Evolutionary conservation across 1,284 basidiomycete species (phyloP).

Genomic region (Ustilago curta): DNA sequence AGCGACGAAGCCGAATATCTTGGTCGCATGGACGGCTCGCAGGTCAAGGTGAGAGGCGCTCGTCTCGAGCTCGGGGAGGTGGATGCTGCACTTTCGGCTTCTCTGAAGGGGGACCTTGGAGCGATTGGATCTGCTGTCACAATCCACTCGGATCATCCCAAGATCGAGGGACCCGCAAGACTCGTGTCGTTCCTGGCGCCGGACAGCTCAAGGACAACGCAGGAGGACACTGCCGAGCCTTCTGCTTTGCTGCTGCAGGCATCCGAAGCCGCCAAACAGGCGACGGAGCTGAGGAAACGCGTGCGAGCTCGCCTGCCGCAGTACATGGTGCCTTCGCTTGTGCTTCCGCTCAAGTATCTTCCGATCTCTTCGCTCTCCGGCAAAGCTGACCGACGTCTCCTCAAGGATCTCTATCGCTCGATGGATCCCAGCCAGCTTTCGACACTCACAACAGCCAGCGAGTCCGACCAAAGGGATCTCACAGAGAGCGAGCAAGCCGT

Average conservation of each 20-base stretch:
- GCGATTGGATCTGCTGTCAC: constrained; percentile 40
- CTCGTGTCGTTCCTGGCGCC: constrained; percentile 52
- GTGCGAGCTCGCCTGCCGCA: constrained; percentile 49
- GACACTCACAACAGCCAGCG: neutral
- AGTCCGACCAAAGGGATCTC: constrained; percentile 17
- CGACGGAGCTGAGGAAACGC: constrained; percentile 16
- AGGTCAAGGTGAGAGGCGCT: constrained; percentile 66
- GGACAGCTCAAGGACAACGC: constrained; percentile 20
- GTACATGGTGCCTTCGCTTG: constrained; percentile 63
- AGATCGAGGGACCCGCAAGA: constrained; percentile 36
- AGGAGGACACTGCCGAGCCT: constrained; percentile 5
- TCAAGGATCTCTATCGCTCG: constrained; percentile 41
- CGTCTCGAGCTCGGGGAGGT: constrained; percentile 66
- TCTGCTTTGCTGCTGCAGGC: constrained; percentile 8
- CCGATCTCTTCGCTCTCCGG: constrained; percentile 61
- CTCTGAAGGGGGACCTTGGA: constrained; percentile 12
- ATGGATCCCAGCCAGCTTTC: constrained; percentile 18
- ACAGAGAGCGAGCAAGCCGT: constrained; percentile 33
- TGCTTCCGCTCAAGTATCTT: constrained; percentile 50
- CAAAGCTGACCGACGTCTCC: constrained; percentile 53
- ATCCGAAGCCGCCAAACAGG: constrained; percentile 14
- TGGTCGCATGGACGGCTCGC: constrained; percentile 59
- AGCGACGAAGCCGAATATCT: constrained; percentile 59
- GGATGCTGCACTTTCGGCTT: constrained; percentile 36
- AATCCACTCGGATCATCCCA: constrained; percentile 44